A percentile compares a stretch with the other conserved stretches of the same genome.
phyloP scores from a whole-genome alignment of 2,329 filamentous ascomycete genomes.

The Chaetomium globosum region DNA sequence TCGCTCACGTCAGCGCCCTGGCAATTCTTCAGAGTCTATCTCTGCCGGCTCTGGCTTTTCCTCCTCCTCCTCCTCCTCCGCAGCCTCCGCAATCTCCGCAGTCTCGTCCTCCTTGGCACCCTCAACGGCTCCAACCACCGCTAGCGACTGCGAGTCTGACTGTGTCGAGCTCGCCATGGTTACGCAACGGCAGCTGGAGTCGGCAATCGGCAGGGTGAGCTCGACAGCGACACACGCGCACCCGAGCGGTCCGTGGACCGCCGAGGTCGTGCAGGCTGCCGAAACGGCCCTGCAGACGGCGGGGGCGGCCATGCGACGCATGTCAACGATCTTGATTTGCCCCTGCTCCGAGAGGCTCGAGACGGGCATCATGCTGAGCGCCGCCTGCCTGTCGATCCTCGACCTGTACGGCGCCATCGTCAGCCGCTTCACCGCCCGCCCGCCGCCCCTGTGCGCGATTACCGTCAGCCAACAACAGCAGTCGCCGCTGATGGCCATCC shows the following conservation, averaged over 20 bases:
- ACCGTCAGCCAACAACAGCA: neutral
- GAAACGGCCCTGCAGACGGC: neutral
- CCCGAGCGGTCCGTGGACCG: neutral
- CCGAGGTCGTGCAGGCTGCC: neutral
- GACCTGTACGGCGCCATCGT: conserved; percentile 1
- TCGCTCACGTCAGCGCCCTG: neutral
- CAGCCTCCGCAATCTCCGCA: no score
- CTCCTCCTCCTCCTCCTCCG: neutral
- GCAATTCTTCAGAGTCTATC: neutral
- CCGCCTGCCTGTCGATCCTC: neutral
- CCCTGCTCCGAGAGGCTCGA: neutral
- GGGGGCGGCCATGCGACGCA: neutral
- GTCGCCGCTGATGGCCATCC: conserved; percentile 1
- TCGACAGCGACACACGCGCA: no score
- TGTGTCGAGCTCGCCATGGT: neutral
- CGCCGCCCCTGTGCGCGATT: neutral
- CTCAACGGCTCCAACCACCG: neutral
- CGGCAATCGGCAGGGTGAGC: neutral
- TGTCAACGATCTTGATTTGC: neutral
- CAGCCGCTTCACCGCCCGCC: neutral
- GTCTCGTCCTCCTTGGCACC: neutral
- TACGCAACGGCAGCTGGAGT: neutral
- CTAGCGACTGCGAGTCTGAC: neutral
- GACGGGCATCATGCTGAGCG: neutral
- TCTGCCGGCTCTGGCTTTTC: neutral